These are phyloP conservation scores for Phytophthora tentaculata DNA, from an alignment of 352 stramenopile genomes.

Conservation along the genomic window DNA sequence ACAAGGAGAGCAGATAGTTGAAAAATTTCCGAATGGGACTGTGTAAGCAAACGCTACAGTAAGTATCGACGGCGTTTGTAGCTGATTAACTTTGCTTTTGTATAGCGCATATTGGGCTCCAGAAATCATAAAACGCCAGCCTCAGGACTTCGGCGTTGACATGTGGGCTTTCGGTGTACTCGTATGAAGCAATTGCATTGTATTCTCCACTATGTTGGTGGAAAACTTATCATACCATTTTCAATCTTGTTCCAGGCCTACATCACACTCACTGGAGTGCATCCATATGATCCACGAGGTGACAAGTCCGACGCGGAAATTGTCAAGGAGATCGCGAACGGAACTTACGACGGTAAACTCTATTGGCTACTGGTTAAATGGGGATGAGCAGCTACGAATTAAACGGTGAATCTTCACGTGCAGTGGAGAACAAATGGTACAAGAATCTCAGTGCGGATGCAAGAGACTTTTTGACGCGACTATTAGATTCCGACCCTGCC, in stretches of 20 bases:
- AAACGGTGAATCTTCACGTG: neutral
- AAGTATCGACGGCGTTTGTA: neutral
- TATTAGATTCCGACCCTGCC: conserved; percentile 58
- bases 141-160: conserved; percentile 75
- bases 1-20: conserved; percentile 53
- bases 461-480: conserved; percentile 62
- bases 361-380: neutral
- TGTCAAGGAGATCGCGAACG: conserved; percentile 58
- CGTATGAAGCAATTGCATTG: conserved; percentile 30
- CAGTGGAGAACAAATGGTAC: conserved; percentile 79
- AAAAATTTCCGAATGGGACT: conserved; percentile 67
- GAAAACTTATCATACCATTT: neutral
- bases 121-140: conserved; percentile 74
- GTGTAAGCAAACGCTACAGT: conserved; percentile 51
- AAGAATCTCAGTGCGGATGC: conserved; percentile 57
- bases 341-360: conserved; percentile 61
- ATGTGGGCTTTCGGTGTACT: conserved; percentile 86
- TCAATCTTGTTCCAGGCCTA: conserved; percentile 46
- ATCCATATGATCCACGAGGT: conserved; percentile 78
- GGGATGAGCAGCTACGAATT: neutral
- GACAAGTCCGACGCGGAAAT: conserved; percentile 79
- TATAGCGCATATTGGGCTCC: conserved; percentile 78
- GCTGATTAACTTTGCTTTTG: neutral
- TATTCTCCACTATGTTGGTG: neutral
- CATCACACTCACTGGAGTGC: conserved; percentile 77